Conservation (phyloP, 2,329 filamentous ascomycete species). For the Dichotomopilus funicola region DNA sequence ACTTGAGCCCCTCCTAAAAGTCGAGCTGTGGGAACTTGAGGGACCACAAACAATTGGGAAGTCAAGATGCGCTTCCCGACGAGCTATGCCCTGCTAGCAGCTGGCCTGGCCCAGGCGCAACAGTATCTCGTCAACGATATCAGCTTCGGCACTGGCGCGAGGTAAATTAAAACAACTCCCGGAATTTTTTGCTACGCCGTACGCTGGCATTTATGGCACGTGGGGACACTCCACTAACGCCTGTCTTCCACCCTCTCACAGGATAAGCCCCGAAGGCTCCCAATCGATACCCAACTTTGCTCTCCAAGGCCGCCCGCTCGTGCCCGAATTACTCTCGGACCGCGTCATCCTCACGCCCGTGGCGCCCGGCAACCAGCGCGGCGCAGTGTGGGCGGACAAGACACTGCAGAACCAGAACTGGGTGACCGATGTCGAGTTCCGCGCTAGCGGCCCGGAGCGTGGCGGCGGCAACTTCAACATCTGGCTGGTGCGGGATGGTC, state of each 20-base stretch:
- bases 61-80: conserved; percentile 38
- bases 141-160: conserved; percentile 68
- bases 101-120: conserved; percentile 43
- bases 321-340: conserved; percentile 70
- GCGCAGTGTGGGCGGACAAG: conserved; percentile 71
- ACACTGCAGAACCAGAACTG: conserved; percentile 61
- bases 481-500: conserved; percentile 74
- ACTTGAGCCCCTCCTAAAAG: no score
- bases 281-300: conserved; percentile 48
- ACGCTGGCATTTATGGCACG: no score
- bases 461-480: conserved; percentile 86
- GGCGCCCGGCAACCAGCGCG: conserved; percentile 76
- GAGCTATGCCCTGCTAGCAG: conserved; percentile 32
- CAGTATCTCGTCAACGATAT: conserved; percentile 65
- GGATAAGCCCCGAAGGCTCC: conserved; percentile 58
- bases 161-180: conserved; percentile 35
- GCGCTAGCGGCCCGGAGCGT: conserved; percentile 76
- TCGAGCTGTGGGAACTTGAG: no score
- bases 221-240: background rate
- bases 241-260: conserved; percentile 26
- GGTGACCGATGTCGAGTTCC: conserved; percentile 80
- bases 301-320: conserved; percentile 46
- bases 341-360: conserved; percentile 87
- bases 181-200: no score
- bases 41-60: background rate